Evolutionary conservation across 1,139 yeast genomes (phyloP), one percentile per base, ranked within the genome.

Genomic region (Scheffersomyces illinoinensis): DNA sequence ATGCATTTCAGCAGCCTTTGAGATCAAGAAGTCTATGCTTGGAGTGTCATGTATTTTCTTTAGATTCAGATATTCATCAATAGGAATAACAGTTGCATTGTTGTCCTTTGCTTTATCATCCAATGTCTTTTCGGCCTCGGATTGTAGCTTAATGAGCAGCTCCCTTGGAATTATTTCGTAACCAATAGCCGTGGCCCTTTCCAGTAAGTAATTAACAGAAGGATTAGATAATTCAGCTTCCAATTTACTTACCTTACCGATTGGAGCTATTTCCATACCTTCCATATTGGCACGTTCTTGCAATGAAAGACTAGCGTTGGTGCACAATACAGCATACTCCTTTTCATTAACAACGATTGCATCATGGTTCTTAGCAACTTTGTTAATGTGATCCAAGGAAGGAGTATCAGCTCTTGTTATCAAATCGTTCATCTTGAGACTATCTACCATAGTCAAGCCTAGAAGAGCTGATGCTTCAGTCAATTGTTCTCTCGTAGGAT

Each of bases 401-500:
- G 76, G 76, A 6, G 64, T 53, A 10, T 61, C 53, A 5, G 71
- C 66, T 54, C 66, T 53, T 12, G 48, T 24, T 18, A 57, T 24
- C 55, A 62, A 57, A 49, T 58, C 56, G 14, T 52, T 56, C 50
- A 57, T 59, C 2, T 64, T 64, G 1, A 51, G 26, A n/a, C 57
- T 52, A 7, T 59, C 60, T 21, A 69, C 46, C 4, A 69, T 56
- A 1, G 56, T 55, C 56, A 65, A 64, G 17, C 68, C 66, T 52
- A 66, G 59, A 21, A 69, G 57, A 18, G 64, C 67, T 2, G 64
- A 60, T 1, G 83, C 83, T 55, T 74, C 71, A 4, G 66, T 63
- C 21, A 85, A 64, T 55, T 76, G 78, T 7, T 76, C 73, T 24
- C 66, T 59, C 3, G 66, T 56, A 5, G 75, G 76, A 24, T 62